Conservation (phyloP, 176 grass and related monocot genomes). For the Musa schizocarpa region DNA sequence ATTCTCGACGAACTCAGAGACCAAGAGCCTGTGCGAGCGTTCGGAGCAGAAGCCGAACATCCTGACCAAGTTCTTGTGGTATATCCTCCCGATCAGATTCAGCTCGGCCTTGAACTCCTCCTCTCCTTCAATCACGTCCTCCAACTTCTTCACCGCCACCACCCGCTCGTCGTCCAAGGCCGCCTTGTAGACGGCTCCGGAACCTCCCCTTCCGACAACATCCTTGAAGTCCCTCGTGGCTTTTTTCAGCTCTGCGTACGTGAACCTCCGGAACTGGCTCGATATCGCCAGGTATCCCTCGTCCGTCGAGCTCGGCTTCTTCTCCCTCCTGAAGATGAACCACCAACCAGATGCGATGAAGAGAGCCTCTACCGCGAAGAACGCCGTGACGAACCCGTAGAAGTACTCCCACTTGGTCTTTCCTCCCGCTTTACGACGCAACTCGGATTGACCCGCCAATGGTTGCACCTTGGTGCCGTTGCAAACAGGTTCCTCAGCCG, state of each 20-base stretch:
- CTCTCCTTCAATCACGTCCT: slow-evolving; percentile 27
- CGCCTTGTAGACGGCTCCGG: slow-evolving; percentile 50
- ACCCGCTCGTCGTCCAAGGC: slow-evolving; percentile 29
- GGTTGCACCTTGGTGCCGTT: slow-evolving; percentile 9
- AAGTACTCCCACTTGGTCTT: slow-evolving; percentile 34
- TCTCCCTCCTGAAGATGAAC: slow-evolving; percentile 24
- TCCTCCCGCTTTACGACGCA: background rate
- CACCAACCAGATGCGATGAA: slow-evolving; percentile 27
- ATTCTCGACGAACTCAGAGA: slow-evolving; percentile 42
- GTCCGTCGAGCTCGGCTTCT: slow-evolving; percentile 13
- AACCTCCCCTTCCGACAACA: slow-evolving; percentile 37
- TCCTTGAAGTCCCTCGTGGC: slow-evolving; percentile 36
- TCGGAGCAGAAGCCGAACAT: slow-evolving; percentile 41
- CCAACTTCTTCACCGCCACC: slow-evolving; percentile 48
- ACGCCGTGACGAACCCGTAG: slow-evolving; percentile 28
- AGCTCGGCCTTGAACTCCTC: slow-evolving; percentile 49
- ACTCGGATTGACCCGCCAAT: background rate
- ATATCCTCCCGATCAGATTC: slow-evolving; percentile 38
- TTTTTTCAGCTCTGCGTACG: slow-evolving; percentile 45
- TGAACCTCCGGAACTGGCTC: slow-evolving; percentile 41
- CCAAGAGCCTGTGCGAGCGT: slow-evolving; percentile 24
- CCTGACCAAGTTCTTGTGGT: slow-evolving; percentile 44
- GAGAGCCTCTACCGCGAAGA: slow-evolving; percentile 32
- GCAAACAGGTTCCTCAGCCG: background rate
- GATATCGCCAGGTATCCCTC: slow-evolving; percentile 23